Percentiles rank a stretch among this genome's conserved stretches.
Conservation (phyloP, 495 filamentous ascomycete species). For the Annulohypoxylon nitens region DNA sequence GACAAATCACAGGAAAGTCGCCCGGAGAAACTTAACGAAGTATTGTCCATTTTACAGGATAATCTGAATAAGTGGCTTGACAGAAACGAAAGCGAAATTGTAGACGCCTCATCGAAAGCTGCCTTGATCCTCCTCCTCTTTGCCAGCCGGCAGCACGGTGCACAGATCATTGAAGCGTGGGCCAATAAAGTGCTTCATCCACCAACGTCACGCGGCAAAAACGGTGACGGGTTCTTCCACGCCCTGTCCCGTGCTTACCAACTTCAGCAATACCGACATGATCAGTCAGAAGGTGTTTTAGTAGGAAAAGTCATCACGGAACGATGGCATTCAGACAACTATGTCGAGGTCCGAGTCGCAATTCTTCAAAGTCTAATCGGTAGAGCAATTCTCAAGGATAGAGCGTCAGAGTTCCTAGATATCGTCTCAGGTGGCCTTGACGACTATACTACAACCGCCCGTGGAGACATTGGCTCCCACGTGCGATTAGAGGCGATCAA, state of each 20-base stretch:
- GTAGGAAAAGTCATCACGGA: conserved; percentile 45
- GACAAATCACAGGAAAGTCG: conserved; percentile 19
- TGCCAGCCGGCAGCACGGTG: conserved; percentile 45
- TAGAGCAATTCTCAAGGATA: conserved; percentile 56
- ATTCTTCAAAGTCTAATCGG: conserved; percentile 71
- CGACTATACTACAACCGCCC: conserved; percentile 88
- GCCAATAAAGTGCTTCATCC: conserved; percentile 52
- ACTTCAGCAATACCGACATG: conserved; percentile 24
- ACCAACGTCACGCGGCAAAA: conserved; percentile 45
- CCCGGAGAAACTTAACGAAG: conserved; percentile 33
- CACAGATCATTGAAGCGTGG: conserved; percentile 55
- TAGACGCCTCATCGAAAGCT: conserved; percentile 58
- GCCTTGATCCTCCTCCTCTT: conserved; percentile 58
- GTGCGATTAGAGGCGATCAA: conserved; percentile 82
- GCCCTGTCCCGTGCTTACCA: conserved; percentile 53
- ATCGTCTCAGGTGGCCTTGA: conserved; percentile 71
- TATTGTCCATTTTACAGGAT: conserved; percentile 42
- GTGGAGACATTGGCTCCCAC: conserved; percentile 90
- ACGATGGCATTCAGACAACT: conserved; percentile 59
- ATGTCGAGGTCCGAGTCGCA: conserved; percentile 70
- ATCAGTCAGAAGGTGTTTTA: conserved; percentile 6
- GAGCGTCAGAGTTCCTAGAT: conserved; percentile 51
- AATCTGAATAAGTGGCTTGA: conserved; percentile 57
- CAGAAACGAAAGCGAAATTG: conserved; percentile 58
- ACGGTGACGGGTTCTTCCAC: conserved; percentile 59